Percentiles rank a stretch among this genome's conserved stretches.
These are phyloP conservation scores for Mollisiaceae sp. DNA, from an alignment of 2,329 filamentous ascomycete species.

Conservation along the genomic window DNA sequence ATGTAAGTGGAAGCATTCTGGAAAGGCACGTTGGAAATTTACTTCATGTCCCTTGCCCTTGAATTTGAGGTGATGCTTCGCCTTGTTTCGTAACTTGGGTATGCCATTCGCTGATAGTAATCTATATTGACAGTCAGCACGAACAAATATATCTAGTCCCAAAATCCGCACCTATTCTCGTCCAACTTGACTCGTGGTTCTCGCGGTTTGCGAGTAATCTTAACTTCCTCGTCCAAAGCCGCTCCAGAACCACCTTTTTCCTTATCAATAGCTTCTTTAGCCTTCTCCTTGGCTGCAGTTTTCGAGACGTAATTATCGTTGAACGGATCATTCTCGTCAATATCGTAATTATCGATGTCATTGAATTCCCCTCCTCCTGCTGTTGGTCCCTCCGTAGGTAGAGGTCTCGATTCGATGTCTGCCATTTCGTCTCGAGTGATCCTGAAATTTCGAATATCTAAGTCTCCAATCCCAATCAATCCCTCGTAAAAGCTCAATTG, in stretches of 20 bases:
- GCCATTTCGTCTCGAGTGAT: conserved; percentile 24
- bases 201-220: conserved; percentile 73
- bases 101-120: conserved; percentile 85
- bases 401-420: conserved; percentile 25
- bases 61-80: conserved; percentile 73
- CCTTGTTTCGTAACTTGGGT: conserved; percentile 75
- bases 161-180: conserved; percentile 64
- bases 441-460: conserved; percentile 6
- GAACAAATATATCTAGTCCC: conserved; percentile 10
- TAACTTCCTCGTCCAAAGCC: conserved; percentile 86
- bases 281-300: conserved; percentile 28
- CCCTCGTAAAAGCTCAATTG: not conserved
- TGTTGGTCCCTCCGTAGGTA: conserved; percentile 37
- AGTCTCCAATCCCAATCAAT: conserved; percentile 26
- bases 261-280: conserved; percentile 48
- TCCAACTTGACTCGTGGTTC: conserved; percentile 86
- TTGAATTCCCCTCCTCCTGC: conserved; percentile 54
- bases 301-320: conserved; percentile 33
- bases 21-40: conserved; percentile 13
- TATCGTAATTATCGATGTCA: conserved; percentile 78
- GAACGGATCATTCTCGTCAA: conserved; percentile 49
- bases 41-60: conserved; percentile 96
- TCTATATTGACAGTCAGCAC: conserved; percentile 51
- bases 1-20: not conserved
- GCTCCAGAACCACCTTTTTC: conserved; percentile 57